These are phyloP conservation scores for Arthrobotrys sinensis DNA, from an alignment of 2,329 filamentous ascomycete genomes.

Conservation along the genomic window DNA sequence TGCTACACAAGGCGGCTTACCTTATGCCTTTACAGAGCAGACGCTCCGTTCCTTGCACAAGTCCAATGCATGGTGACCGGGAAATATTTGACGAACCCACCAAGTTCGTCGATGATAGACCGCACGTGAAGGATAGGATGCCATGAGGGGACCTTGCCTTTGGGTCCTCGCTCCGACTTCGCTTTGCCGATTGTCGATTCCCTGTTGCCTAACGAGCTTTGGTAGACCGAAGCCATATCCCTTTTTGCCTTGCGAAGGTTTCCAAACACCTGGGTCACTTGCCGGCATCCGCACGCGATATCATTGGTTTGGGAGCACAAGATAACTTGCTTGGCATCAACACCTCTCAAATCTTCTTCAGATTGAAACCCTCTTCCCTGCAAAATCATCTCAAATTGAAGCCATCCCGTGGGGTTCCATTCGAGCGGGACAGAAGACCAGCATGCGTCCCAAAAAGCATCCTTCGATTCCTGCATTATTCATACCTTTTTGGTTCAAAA, in stretches of 20 bases:
- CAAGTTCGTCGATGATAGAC: conserved; percentile 8
- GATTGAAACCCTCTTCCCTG: conserved; percentile 48
- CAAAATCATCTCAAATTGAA: conserved; percentile 55
- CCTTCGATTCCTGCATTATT: conserved; percentile 37
- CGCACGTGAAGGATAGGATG: conserved; percentile 20
- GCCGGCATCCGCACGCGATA: conserved; percentile 55
- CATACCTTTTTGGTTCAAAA: conserved; percentile 32
- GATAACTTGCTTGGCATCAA: conserved; percentile 52
- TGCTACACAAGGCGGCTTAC: conserved; percentile 6
- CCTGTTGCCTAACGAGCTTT: conserved; percentile 23
- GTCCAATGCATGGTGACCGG: conserved; percentile 30
- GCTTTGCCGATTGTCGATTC: conserved; percentile 17
- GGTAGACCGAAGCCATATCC: background rate
- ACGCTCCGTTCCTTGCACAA: conserved; percentile 24
- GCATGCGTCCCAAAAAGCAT: conserved; percentile 1
- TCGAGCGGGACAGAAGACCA: conserved; percentile 19
- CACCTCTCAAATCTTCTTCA: conserved; percentile 49
- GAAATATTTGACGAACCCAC: conserved; percentile 39
- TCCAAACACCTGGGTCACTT: conserved; percentile 51
- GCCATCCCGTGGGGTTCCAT: conserved; percentile 50
- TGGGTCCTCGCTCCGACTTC: conserved; percentile 34
- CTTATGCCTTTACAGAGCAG: background rate
- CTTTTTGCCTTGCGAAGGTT: conserved; percentile 31
- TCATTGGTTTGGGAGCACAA: conserved; percentile 50
- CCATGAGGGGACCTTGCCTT: conserved; percentile 34